Base-by-base conservation (phyloP, 805 yeast species). In the Tetrapisispora phaffii region DNA sequence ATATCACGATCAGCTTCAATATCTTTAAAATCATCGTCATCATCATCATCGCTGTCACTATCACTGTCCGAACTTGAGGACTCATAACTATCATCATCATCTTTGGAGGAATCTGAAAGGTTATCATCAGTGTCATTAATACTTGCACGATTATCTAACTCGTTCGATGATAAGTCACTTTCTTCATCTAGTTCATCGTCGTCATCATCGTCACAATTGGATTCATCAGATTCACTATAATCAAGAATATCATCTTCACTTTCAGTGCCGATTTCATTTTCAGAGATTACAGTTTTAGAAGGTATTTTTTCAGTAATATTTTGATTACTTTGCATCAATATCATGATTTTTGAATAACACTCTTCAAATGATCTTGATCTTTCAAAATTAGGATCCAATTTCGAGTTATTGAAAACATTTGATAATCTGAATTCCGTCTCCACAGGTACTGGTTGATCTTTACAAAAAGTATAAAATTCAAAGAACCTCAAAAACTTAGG, bases 401-500 rank as follows among this genome's bases (percentile, higher is more conserved):
- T 44, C 29, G 42, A 50, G 16, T 51, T 50, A 5, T 58, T 64
- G 50, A 72, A 74, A 29, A 73, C 64, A 28, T 69, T 74, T 20
- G 62, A 56, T n/a, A 85, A 51, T 40, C 69, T 70, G 51, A 79
- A 79, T 36, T 74, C 74, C 2, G 76, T 63, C 39, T 82, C 93
- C 49, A 72, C 67, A 0, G 94, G 87, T 15, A 84, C 44, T 1
- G 86, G 84, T 39, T 63, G 70, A 2, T 61, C 60, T 54, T 87
- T 87, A 28, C 81, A 73, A 59, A 71, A 74, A 4, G 76, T 60
- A 56, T 85, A 87, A 59, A 78, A 87, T 54, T 87, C 93, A 48
- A 86, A 79, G 51, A 77, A 80, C 23, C 70, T 70, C 46, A 81
- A 52, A 46, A 82, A 74, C 0, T 67, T 43, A 0, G 58, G 53